These are phyloP conservation scores for Glycine tomentella DNA, from an alignment of 306 rosid species.

Conservation along the genomic window DNA sequence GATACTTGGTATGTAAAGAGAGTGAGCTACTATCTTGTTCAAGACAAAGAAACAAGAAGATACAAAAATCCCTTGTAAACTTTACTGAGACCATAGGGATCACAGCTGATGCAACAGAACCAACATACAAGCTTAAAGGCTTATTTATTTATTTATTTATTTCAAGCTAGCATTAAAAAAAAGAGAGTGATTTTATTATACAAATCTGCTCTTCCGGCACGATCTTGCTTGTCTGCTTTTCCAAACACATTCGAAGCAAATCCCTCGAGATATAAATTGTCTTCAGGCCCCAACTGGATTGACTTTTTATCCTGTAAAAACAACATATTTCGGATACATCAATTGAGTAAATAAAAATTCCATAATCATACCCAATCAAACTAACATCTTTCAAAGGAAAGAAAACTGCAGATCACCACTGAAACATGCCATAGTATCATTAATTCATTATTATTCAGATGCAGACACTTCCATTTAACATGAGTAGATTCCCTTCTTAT, in stretches of 20 bases:
- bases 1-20: constrained; percentile 1
- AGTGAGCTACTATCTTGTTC: neutral
- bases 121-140: constrained; percentile 27
- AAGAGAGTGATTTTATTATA: constrained; percentile 41
- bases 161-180: neutral
- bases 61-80: neutral
- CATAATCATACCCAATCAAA: constrained; percentile 19
- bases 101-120: constrained; percentile 2
- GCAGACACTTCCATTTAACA: neutral
- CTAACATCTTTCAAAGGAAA: constrained; percentile 1
- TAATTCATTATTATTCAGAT: neutral
- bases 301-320: constrained; percentile 88
- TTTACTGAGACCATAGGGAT: neutral
- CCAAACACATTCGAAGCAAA: constrained; percentile 91
- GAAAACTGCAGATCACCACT: neutral
- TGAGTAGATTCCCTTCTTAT: neutral
- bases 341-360: neutral
- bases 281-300: constrained; percentile 85
- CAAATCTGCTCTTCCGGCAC: constrained; percentile 95
- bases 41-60: constrained; percentile 16
- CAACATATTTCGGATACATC: neutral
- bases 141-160: neutral
- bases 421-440: neutral
- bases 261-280: constrained; percentile 87
- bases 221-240: constrained; percentile 99